These are phyloP conservation scores for Gaillardinia entomophila DNA, from an alignment of 805 yeast genomes.

Conservation along the genomic window DNA sequence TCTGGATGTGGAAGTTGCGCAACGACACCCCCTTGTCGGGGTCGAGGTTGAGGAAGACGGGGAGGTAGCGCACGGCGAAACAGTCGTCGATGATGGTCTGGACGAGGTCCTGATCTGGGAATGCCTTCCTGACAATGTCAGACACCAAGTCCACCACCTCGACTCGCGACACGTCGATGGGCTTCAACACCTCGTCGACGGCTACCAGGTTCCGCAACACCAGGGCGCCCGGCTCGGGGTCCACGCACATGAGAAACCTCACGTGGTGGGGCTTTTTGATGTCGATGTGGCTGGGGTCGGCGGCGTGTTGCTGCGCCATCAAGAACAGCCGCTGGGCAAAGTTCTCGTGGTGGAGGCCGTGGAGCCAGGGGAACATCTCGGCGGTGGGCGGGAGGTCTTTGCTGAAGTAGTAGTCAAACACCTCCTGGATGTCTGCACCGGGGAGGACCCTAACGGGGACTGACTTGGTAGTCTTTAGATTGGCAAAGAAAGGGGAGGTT, in stretches of 20 bases:
- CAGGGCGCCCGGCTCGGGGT: constrained; percentile 6
- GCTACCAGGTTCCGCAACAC: constrained; percentile 51
- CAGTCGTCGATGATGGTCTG: constrained; percentile 38
- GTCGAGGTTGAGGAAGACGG: constrained; percentile 54
- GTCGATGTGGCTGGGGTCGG: not conserved
- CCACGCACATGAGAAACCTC: constrained; percentile 37
- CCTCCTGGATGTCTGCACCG: constrained; percentile 7
- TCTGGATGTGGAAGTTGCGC: constrained; percentile 83
- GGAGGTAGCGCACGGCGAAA: constrained; percentile 37
- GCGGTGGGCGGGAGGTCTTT: constrained; percentile 54
- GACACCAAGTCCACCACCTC: constrained; percentile 22
- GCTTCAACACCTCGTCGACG: constrained; percentile 47
- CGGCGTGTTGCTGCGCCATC: constrained; percentile 18
- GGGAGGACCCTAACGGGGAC: constrained; percentile 9
- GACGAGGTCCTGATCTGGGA: constrained; percentile 9
- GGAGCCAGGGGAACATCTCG: constrained; percentile 84
- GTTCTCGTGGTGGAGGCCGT: constrained; percentile 61
- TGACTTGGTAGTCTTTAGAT: constrained; percentile 2
- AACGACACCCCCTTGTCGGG: constrained; percentile 70
- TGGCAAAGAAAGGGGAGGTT: constrained; percentile 8
- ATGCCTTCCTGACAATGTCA: constrained; percentile 8
- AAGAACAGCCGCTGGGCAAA: constrained; percentile 48
- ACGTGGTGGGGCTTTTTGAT: constrained; percentile 16
- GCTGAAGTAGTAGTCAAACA: constrained; percentile 35
- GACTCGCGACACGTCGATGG: constrained; percentile 37